Conservation (phyloP, 305 asterid genomes). For the Plantago coronopus region DNA sequence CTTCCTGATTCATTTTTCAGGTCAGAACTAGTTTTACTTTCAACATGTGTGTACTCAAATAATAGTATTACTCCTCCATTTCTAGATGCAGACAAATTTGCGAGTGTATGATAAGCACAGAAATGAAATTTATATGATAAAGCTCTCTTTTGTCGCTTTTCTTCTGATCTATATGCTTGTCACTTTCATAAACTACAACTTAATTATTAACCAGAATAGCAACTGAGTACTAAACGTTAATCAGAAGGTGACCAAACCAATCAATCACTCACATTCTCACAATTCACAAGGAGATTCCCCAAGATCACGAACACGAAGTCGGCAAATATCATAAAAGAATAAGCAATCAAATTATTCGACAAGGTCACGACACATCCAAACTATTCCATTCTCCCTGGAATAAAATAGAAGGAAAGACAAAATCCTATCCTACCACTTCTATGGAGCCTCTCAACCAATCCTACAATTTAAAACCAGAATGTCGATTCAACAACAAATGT, state of each 20-base stretch:
- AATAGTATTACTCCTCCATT: no score
- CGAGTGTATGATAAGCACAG: neutral
- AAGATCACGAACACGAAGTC: neutral
- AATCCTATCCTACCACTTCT: slow-evolving; percentile 5
- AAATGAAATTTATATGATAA: neutral
- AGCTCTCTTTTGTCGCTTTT: neutral
- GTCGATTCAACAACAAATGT: slow-evolving; percentile 32
- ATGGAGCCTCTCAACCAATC: slow-evolving; percentile 16
- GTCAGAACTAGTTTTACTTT: no score
- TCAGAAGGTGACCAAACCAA: no score
- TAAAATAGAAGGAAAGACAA: neutral
- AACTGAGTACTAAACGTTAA: no score
- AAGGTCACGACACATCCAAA: neutral
- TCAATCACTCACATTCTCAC: no score
- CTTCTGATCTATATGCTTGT: no score
- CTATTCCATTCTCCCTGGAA: neutral
- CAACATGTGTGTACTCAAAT: no score
- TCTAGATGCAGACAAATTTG: no score
- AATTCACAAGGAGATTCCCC: neutral
- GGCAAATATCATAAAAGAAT: neutral
- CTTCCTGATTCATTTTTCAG: neutral
- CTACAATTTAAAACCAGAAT: slow-evolving; percentile 17
- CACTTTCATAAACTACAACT: no score
- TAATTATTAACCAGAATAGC: no score
- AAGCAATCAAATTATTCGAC: slow-evolving; percentile 3